A percentile compares a stretch with the other conserved stretches of the same genome.
phyloP scores from a whole-genome alignment of 208 protist genomes.

The Acanthamoeba castellanii region DNA sequence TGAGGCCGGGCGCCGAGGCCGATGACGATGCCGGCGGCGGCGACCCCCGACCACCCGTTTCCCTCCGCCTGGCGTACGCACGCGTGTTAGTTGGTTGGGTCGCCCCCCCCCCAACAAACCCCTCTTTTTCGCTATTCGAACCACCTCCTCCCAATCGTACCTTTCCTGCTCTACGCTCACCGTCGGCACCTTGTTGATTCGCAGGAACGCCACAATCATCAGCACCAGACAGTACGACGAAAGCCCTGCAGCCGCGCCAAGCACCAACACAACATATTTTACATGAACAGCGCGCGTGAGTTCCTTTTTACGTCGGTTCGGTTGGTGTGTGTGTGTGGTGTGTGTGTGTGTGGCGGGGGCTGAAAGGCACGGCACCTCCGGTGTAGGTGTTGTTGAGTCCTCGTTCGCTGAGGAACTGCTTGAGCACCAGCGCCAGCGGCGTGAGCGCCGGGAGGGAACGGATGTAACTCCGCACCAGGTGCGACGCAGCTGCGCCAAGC shows the following conservation, averaged over 20 bases:
- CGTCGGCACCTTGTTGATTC: constrained; percentile 53
- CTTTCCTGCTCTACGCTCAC: constrained; percentile 27
- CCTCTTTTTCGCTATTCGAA: too few species aligned
- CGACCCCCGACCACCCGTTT: neutral
- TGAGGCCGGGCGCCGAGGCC: constrained; percentile 13
- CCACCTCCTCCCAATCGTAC: neutral
- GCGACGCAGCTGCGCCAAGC: constrained; percentile 27
- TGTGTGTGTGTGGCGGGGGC: neutral
- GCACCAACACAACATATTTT: too few species aligned
- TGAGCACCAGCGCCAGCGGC: constrained; percentile 57
- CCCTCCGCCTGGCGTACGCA: neutral
- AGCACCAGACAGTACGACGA: constrained; percentile 70
- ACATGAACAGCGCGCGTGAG: too few species aligned
- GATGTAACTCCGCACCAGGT: constrained; percentile 63
- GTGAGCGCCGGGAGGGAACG: constrained; percentile 55
- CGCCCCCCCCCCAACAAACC: too few species aligned
- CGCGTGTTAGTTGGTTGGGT: neutral
- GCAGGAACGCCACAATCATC: constrained; percentile 67
- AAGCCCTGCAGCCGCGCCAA: neutral
- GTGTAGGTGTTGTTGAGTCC: constrained; percentile 72
- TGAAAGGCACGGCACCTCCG: neutral
- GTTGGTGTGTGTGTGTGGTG: too few species aligned
- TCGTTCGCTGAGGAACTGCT: constrained; percentile 44
- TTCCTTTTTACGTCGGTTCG: neutral
- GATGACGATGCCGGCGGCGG: neutral